Evolutionary conservation across 2,329 filamentous ascomycete species (phyloP).

Genomic region (Pseudocercospora pini-densiflorae): DNA sequence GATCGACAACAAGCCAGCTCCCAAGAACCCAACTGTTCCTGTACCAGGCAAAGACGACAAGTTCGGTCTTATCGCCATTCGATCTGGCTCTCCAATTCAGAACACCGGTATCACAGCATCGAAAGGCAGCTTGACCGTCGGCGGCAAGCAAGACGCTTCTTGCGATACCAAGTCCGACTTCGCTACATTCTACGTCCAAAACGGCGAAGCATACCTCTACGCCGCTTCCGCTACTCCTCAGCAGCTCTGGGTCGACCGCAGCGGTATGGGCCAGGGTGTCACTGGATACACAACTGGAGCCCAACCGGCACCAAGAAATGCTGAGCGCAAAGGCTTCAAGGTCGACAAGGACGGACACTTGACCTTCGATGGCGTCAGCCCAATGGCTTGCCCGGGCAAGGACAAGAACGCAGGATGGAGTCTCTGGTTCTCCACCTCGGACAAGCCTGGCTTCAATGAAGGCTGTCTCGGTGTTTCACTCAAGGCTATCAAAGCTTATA

Average conservation of each 20-base stretch:
- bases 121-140: constrained; percentile 22
- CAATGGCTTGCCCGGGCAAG: constrained; percentile 21
- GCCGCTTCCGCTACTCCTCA: constrained; percentile 13
- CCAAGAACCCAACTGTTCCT: neutral
- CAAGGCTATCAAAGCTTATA: constrained; percentile 14
- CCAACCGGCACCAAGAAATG: constrained; percentile 6
- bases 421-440: constrained; percentile 17
- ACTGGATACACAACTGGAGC: constrained; percentile 20
- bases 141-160: constrained; percentile 20
- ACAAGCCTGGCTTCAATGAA: constrained; percentile 19
- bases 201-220: constrained; percentile 20
- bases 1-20: neutral
- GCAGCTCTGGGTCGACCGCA: constrained; percentile 24
- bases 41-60: constrained; percentile 10
- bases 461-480: constrained; percentile 16
- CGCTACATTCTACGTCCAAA: constrained; percentile 16
- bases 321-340: constrained; percentile 12
- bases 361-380: constrained; percentile 15
- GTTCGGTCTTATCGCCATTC: constrained; percentile 29
- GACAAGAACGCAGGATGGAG: constrained; percentile 6
- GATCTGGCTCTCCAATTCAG: constrained; percentile 27
- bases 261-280: constrained; percentile 21
- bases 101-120: constrained; percentile 26
- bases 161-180: constrained; percentile 17
- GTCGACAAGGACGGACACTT: constrained; percentile 17